These are phyloP conservation scores for Naegleria gruberi DNA, from an alignment of 208 protist species.

Conservation along the genomic window DNA sequence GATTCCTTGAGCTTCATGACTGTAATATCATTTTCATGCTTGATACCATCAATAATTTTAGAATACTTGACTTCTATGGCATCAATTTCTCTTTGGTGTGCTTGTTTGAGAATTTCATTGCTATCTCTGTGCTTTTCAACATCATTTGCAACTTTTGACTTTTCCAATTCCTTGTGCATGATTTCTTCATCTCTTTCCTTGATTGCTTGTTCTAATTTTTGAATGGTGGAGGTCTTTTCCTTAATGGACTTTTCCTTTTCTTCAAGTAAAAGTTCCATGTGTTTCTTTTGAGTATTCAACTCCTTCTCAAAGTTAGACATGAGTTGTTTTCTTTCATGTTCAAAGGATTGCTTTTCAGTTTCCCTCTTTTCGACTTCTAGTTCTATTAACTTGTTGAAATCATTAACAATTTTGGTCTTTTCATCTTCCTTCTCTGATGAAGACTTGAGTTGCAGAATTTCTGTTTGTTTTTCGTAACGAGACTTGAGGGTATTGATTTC, in stretches of 20 bases:
- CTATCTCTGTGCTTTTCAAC: not conserved
- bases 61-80: not conserved
- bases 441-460: too few species aligned
- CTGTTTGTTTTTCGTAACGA: too few species aligned
- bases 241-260: not conserved
- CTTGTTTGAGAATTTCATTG: not conserved
- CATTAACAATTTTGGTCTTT: too few species aligned
- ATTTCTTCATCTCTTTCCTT: too few species aligned
- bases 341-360: too few species aligned
- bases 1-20: not conserved
- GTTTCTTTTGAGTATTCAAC: not conserved
- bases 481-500: too few species aligned
- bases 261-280: not conserved
- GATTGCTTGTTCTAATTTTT: not conserved
- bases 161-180: not conserved
- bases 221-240: not conserved
- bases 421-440: too few species aligned
- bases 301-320: not conserved
- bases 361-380: too few species aligned
- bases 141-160: not conserved
- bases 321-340: not conserved
- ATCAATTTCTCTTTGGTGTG: not conserved
- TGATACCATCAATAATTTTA: not conserved
- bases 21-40: not conserved
- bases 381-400: too few species aligned